Evolutionary conservation across 2,329 filamentous ascomycete genomes (phyloP).

Genomic region (Calcarisporium arbuscula): DNA sequence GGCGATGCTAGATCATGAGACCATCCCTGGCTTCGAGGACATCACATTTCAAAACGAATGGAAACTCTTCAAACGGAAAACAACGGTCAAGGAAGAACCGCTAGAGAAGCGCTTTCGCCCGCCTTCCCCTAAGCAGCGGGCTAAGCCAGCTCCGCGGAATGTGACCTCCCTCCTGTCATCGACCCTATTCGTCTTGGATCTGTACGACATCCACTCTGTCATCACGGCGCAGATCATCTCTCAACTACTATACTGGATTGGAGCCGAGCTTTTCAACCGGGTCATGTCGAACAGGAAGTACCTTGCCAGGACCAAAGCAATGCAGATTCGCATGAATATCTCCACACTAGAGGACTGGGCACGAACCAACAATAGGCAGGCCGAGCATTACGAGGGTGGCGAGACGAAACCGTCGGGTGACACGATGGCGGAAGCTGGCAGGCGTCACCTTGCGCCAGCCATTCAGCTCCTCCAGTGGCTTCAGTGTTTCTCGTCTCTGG

Average conservation of each 20-base stretch:
- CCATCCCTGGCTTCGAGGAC: slow-evolving; percentile 94
- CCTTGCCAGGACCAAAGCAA: slow-evolving; percentile 90
- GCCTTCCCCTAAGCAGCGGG: slow-evolving; percentile 86
- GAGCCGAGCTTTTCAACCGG: slow-evolving; percentile 93
- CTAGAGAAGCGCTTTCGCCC: slow-evolving; percentile 86
- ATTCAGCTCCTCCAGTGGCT: slow-evolving; percentile 96
- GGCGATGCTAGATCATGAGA: slow-evolving; percentile 96
- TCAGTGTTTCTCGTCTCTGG: slow-evolving; percentile 92
- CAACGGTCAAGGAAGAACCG: slow-evolving; percentile 83
- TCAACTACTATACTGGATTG: slow-evolving; percentile 93
- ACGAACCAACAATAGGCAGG: slow-evolving; percentile 82
- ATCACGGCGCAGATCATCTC: slow-evolving; percentile 88
- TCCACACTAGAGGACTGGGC: slow-evolving; percentile 96
- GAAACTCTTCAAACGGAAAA: slow-evolving; percentile 92
- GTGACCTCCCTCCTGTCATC: slow-evolving; percentile 94
- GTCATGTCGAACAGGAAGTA: slow-evolving; percentile 97
- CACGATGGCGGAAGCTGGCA: slow-evolving; percentile 75
- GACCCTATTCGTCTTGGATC: slow-evolving; percentile 90
- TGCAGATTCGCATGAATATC: slow-evolving; percentile 99
- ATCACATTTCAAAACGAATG: slow-evolving; percentile 97
- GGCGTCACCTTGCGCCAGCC: slow-evolving; percentile 79
- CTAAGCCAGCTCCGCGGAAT: slow-evolving; percentile 87
- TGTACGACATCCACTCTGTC: slow-evolving; percentile 98
- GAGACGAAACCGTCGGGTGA: slow-evolving; percentile 82
- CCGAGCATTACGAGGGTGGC: slow-evolving; percentile 92